A percentile compares a stretch with the other conserved stretches of the same genome.
Conservation (phyloP, 2,329 filamentous ascomycete genomes). For the Alternaria sp. region DNA sequence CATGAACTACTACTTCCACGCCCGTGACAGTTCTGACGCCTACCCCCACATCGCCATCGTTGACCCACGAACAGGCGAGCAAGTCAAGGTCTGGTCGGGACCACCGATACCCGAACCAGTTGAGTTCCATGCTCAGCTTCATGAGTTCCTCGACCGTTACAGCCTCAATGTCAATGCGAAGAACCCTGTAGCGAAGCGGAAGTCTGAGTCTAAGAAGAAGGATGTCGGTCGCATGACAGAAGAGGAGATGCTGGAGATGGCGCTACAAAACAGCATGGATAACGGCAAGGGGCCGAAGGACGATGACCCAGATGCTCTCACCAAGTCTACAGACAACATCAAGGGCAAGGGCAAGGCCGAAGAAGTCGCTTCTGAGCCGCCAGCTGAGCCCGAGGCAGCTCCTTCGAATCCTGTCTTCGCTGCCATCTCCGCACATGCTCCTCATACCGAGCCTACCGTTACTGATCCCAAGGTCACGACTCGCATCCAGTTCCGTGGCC, state of each 20-base stretch:
- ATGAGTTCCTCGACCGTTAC: constrained; percentile 97
- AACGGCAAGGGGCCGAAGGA: constrained; percentile 63
- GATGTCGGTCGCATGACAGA: constrained; percentile 92
- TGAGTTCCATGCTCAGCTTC: constrained; percentile 90
- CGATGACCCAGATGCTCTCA: constrained; percentile 87
- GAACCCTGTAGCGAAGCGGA: constrained; percentile 86
- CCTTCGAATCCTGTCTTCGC: constrained; percentile 64
- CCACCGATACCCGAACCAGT: constrained; percentile 75
- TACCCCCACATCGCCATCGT: constrained; percentile 97
- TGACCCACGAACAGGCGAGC: constrained; percentile 93
- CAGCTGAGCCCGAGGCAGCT: constrained; percentile 21
- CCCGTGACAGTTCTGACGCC: constrained; percentile 81
- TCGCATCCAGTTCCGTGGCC: constrained; percentile 82
- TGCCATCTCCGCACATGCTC: constrained; percentile 73
- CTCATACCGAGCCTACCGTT: constrained; percentile 78
- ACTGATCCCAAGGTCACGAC: constrained; percentile 75
- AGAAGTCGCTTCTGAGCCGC: constrained; percentile 22
- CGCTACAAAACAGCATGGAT: constrained; percentile 85
- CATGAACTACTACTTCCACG: constrained; percentile 87
- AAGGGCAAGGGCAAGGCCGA: constrained; percentile 57
- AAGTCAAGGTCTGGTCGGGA: constrained; percentile 95
- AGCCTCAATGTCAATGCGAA: constrained; percentile 87
- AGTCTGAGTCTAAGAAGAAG: constrained; percentile 73
- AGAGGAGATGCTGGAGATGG: constrained; percentile 96
- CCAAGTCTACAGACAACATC: constrained; percentile 68